Evolutionary conservation across 495 filamentous ascomycete species (phyloP).

Genomic region (Penicillium turbatum): DNA sequence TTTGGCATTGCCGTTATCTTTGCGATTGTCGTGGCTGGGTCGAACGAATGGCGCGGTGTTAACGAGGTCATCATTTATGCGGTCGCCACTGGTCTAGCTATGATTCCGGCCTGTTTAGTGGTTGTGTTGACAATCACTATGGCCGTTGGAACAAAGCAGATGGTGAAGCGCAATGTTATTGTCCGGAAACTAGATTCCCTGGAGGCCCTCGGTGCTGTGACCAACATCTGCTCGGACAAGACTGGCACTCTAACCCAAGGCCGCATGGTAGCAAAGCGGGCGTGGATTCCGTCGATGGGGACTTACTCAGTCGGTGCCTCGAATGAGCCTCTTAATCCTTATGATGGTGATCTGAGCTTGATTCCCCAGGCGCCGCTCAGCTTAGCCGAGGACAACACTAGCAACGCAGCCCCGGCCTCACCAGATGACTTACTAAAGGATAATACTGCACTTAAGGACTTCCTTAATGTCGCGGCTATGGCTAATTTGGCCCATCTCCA

Average conservation of each 20-base stretch:
- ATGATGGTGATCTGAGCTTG: constrained; percentile 48
- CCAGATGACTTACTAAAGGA: constrained; percentile 37
- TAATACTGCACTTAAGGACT: constrained; percentile 44
- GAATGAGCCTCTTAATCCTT: constrained; percentile 54
- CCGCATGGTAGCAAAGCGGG: constrained; percentile 74
- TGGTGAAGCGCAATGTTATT: constrained; percentile 66
- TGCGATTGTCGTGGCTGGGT: constrained; percentile 62
- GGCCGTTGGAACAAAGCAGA: constrained; percentile 67
- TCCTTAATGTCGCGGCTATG: constrained; percentile 58
- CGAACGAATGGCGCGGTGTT: constrained; percentile 54
- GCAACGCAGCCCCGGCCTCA: constrained; percentile 2
- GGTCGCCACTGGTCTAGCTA: constrained; percentile 63
- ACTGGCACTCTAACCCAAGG: constrained; percentile 71
- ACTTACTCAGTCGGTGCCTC: constrained; percentile 57
- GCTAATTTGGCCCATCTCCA: constrained; percentile 62
- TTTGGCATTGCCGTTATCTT: constrained; percentile 67
- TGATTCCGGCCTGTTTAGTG: constrained; percentile 73
- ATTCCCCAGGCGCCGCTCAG: constrained; percentile 33
- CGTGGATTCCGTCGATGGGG: constrained; percentile 67
- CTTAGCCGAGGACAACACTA: constrained; percentile 20
- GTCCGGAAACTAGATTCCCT: constrained; percentile 62
- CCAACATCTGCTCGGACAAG: constrained; percentile 70
- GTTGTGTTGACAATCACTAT: constrained; percentile 74
- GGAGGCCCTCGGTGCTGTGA: constrained; percentile 66
- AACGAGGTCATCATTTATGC: constrained; percentile 67